A percentile compares a stretch with the other conserved stretches of the same genome.
phyloP scores from a whole-genome alignment of 805 yeast species.

The Nakazawaea anatomiae region DNA sequence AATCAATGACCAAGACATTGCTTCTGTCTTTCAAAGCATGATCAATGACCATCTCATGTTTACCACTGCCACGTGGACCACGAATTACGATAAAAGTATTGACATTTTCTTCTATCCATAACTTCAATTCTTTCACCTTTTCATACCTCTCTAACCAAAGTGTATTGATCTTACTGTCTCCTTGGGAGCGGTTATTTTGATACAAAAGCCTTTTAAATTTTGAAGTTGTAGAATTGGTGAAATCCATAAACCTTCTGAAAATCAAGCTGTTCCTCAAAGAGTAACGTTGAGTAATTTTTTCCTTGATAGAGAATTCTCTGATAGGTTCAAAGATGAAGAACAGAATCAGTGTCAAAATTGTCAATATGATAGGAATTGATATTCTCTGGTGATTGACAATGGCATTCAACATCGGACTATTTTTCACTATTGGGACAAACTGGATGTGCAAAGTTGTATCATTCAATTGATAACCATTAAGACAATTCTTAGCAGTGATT shows the following conservation, averaged over 20 bases:
- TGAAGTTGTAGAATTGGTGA: slow-evolving; percentile 18
- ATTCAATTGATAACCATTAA: slow-evolving; percentile 68
- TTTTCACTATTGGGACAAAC: slow-evolving; percentile 53
- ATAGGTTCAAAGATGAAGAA: slow-evolving; percentile 91
- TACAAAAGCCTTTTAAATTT: slow-evolving; percentile 7
- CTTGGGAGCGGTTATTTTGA: background rate
- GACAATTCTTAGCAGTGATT: slow-evolving; percentile 83
- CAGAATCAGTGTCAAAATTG: slow-evolving; percentile 73
- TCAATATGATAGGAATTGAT: slow-evolving; percentile 73
- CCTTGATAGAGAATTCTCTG: slow-evolving; percentile 70
- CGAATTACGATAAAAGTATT: slow-evolving; percentile 83
- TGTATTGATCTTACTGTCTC: slow-evolving; percentile 11
- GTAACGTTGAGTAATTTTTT: slow-evolving; percentile 60
- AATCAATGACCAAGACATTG: slow-evolving; percentile 67
- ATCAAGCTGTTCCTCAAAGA: slow-evolving; percentile 39
- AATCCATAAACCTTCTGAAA: slow-evolving; percentile 28
- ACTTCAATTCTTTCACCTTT: slow-evolving; percentile 57
- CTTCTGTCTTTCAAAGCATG: slow-evolving; percentile 56
- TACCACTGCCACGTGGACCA: slow-evolving; percentile 97
- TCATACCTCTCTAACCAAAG: slow-evolving; percentile 72
- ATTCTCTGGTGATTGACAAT: slow-evolving; percentile 75
- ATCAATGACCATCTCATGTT: slow-evolving; percentile 67
- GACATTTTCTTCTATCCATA: slow-evolving; percentile 85
- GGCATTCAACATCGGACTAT: slow-evolving; percentile 48
- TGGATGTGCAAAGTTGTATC: slow-evolving; percentile 68